Evolutionary conservation across 257 asterid species (phyloP).

Genomic region (Dorcoceras hygrometricum): DNA sequence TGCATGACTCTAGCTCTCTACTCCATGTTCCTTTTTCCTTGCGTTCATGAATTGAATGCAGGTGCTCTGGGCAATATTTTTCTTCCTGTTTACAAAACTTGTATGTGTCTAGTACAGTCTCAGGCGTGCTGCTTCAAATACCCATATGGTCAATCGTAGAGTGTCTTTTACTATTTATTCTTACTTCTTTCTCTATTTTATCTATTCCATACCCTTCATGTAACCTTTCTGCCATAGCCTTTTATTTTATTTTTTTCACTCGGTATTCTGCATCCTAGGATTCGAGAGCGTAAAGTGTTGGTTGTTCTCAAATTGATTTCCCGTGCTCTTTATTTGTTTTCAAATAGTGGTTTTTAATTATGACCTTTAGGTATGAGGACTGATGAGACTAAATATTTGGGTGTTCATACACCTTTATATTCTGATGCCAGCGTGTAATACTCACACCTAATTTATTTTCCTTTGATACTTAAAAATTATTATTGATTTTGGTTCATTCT

Average conservation of each 20-base stretch:
- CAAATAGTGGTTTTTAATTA: background rate
- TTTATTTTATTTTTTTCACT: conserved; percentile 4
- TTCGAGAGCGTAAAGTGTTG: background rate
- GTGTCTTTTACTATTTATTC: conserved; percentile 21
- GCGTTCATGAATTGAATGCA: conserved; percentile 19
- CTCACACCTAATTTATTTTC: background rate
- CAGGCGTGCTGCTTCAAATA: conserved; percentile 20
- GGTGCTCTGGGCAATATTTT: conserved; percentile 20
- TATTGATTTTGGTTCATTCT: background rate
- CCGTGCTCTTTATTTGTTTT: background rate
- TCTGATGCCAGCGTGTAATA: conserved; percentile 6
- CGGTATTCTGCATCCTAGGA: conserved; percentile 17
- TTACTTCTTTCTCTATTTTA: background rate
- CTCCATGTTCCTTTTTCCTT: conserved; percentile 23
- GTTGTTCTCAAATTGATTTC: conserved; percentile 12
- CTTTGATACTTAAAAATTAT: background rate
- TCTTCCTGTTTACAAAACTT: conserved; percentile 18
- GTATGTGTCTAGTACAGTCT: conserved; percentile 11
- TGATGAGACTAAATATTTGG: conserved; percentile 1
- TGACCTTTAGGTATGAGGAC: conserved; percentile 1
- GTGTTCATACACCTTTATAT: conserved; percentile 15
- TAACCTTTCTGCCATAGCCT: conserved; percentile 8
- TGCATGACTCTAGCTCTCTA: conserved; percentile 24
- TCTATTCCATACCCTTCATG: conserved; percentile 10
- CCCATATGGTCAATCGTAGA: conserved; percentile 13